A percentile compares a stretch with the other conserved stretches of the same genome.
phyloP scores from a whole-genome alignment of 768 basidiomycete genomes.

The Phylloporus arenicola region DNA sequence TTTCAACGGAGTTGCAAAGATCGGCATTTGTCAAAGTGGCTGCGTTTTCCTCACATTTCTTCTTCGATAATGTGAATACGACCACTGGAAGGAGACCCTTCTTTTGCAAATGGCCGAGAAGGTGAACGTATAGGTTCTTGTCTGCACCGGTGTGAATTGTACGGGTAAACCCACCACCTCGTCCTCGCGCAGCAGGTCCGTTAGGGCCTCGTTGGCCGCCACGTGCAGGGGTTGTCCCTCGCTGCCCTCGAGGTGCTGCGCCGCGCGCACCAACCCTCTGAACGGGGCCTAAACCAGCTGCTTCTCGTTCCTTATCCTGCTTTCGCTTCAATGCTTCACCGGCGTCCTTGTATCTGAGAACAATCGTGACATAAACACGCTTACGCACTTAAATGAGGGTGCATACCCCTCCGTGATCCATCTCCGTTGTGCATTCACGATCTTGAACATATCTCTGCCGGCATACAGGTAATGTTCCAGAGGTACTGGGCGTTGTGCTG shows the following conservation, averaged over 20 bases:
- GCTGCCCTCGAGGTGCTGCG: constrained; percentile 45
- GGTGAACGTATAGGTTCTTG: constrained; percentile 90
- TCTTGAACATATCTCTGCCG: constrained; percentile 87
- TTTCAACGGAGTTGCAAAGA: constrained; percentile 83
- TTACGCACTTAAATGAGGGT: background rate
- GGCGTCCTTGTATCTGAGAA: constrained; percentile 78
- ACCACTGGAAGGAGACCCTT: constrained; percentile 87
- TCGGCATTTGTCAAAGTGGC: constrained; percentile 82
- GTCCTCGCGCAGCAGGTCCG: constrained; percentile 32
- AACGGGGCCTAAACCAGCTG: constrained; percentile 83
- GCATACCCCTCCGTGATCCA: constrained; percentile 69
- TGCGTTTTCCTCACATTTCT: constrained; percentile 95
- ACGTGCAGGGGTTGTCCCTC: constrained; percentile 45
- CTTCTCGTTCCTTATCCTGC: constrained; percentile 97
- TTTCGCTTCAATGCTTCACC: constrained; percentile 84
- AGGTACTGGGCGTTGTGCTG: constrained; percentile 92
- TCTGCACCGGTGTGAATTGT: constrained; percentile 68
- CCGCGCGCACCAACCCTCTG: constrained; percentile 81
- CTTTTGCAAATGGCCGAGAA: constrained; percentile 83
- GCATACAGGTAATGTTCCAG: constrained; percentile 96
- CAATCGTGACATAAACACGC: constrained; percentile 2
- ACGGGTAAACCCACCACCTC: constrained; percentile 46
- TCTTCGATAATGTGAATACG: constrained; percentile 96
- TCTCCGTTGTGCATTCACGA: constrained; percentile 76
- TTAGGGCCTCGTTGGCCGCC: constrained; percentile 46